Conservation (phyloP, 345 rosid genomes). For the Luvunga scandens region DNA sequence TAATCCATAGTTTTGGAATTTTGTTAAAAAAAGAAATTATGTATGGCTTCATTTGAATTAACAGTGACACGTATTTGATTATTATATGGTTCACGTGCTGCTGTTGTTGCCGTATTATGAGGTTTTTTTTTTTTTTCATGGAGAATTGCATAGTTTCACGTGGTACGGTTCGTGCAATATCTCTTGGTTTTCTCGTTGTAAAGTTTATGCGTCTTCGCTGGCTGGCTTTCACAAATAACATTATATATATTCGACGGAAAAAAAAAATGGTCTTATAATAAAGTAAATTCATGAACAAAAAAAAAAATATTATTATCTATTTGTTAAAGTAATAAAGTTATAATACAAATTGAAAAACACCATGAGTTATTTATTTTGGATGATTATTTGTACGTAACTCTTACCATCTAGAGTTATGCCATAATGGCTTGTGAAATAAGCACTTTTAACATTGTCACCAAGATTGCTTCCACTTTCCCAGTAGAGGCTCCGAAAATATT, state of each 20-base stretch:
- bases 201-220: background rate
- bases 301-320: background rate
- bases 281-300: background rate
- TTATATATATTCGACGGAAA: background rate
- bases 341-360: too few species aligned
- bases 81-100: constrained; percentile 7
- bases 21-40: background rate
- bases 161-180: background rate
- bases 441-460: background rate
- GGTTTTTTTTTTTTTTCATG: background rate
- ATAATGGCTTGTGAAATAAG: too few species aligned
- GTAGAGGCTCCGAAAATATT: background rate
- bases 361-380: too few species aligned
- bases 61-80: background rate
- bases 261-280: background rate
- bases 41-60: background rate
- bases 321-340: too few species aligned
- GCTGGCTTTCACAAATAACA: background rate
- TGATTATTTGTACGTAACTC: too few species aligned
- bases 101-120: background rate
- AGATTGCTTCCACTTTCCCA: background rate
- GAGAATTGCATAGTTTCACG: background rate
- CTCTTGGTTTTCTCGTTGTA: background rate
- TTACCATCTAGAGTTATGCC: too few species aligned
- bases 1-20: background rate